phyloP scores from a whole-genome alignment of 345 rosid genomes.

The Psidium friedrichsthalianum region DNA sequence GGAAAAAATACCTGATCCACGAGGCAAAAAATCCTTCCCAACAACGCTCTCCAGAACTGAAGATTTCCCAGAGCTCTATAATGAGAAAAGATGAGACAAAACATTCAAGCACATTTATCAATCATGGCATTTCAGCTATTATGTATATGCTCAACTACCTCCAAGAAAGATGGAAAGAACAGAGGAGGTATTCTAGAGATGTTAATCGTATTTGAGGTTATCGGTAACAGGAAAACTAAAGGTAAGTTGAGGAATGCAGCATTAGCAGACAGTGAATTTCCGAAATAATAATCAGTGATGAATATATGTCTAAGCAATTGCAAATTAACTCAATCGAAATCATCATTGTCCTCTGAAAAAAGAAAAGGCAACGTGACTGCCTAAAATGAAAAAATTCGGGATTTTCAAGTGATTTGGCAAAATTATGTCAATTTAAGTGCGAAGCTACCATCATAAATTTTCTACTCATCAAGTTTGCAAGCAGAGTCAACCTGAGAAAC shows the following conservation, averaged over 20 bases:
- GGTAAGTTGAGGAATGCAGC: not conserved
- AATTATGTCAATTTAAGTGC: not conserved
- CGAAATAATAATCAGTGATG: not conserved
- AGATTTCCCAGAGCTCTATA: slow-evolving; percentile 95
- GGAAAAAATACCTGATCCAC: slow-evolving; percentile 67
- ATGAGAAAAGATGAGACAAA: not conserved
- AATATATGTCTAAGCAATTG: not conserved
- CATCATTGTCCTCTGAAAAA: not conserved
- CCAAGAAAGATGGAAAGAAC: not conserved
- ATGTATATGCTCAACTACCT: not conserved
- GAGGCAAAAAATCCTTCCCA: slow-evolving; percentile 94
- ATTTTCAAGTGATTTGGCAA: not conserved
- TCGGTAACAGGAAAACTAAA: not conserved
- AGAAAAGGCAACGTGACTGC: not conserved
- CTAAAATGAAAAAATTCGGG: not conserved
- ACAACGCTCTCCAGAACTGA: slow-evolving; percentile 91
- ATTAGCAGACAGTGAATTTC: not conserved
- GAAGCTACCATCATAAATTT: not conserved
- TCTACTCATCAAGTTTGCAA: not conserved
- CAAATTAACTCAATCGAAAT: not conserved
- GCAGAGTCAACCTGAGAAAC: not conserved
- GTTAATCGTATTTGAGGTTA: not conserved
- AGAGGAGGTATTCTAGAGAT: not conserved
- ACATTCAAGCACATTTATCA: not conserved
- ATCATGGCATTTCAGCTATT: not conserved